A percentile compares a stretch with the other conserved stretches of the same genome.
phyloP scores from a whole-genome alignment of 257 asterid genomes.

The Fraxinus americana region DNA sequence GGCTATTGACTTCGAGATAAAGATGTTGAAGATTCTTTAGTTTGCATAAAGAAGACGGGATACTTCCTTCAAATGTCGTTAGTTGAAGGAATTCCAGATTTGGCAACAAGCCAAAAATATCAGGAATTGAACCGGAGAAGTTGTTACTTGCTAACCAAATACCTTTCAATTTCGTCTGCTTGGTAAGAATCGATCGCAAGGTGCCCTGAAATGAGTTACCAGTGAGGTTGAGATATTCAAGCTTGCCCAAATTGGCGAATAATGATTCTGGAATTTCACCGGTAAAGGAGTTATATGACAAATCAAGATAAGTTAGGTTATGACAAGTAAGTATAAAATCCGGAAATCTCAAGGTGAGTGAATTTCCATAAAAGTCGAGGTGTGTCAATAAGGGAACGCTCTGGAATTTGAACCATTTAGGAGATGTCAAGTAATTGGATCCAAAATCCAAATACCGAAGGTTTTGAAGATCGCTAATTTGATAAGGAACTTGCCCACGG shows the following conservation, averaged over 20 bases:
- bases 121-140: constrained; percentile 54
- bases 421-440: constrained; percentile 49
- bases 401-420: constrained; percentile 62
- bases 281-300: constrained; percentile 50
- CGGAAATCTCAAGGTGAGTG: constrained; percentile 54
- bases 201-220: constrained; percentile 31
- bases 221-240: constrained; percentile 53
- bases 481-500: constrained; percentile 50
- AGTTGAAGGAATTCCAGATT: background rate
- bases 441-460: constrained; percentile 61
- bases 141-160: constrained; percentile 41
- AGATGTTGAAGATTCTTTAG: constrained; percentile 29
- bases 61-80: constrained; percentile 5
- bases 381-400: constrained; percentile 49
- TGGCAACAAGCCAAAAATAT: constrained; percentile 26
- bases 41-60: constrained; percentile 40
- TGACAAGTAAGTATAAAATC: constrained; percentile 49
- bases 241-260: constrained; percentile 48
- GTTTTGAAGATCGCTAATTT: constrained; percentile 60
- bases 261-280: constrained; percentile 60
- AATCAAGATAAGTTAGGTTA: constrained; percentile 62
- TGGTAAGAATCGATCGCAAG: constrained; percentile 44
- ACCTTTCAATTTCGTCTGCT: constrained; percentile 45
- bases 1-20: constrained; percentile 24
- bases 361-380: constrained; percentile 49